Evolutionary conservation across 805 yeast species (phyloP).

Genomic region (Saccharomyces cerevisiae): DNA sequence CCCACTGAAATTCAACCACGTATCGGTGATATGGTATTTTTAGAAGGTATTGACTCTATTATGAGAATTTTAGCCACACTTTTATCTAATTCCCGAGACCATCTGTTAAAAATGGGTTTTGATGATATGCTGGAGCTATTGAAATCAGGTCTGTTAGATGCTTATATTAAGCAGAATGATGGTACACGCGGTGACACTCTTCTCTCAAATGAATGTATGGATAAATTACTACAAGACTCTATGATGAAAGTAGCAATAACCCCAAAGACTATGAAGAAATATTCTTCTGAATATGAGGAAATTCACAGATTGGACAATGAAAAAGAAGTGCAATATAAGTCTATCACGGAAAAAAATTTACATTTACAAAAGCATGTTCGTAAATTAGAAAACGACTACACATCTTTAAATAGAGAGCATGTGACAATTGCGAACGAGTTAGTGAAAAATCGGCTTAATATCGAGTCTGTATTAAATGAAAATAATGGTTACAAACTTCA

Average conservation of each 20-base stretch:
- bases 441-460: constrained; percentile 65
- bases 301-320: constrained; percentile 58
- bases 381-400: constrained; percentile 62
- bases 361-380: constrained; percentile 64
- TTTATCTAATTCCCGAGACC: constrained; percentile 55
- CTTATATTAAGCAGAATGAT: neutral
- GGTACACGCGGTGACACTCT: neutral
- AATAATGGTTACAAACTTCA: constrained; percentile 48
- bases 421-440: constrained; percentile 78
- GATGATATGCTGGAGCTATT: constrained; percentile 69
- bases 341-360: constrained; percentile 57
- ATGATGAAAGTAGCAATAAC: constrained; percentile 52
- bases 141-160: constrained; percentile 59
- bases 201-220: constrained; percentile 35
- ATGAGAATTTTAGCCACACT: constrained; percentile 72
- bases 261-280: constrained; percentile 63
- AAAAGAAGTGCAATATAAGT: constrained; percentile 53
- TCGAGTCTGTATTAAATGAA: constrained; percentile 68
- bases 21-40: constrained; percentile 74
- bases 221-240: constrained; percentile 68
- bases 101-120: constrained; percentile 53
- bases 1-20: constrained; percentile 73
- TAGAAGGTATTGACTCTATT: constrained; percentile 82
- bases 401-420: constrained; percentile 71
- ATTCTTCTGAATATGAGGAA: constrained; percentile 63